Conservation (phyloP, 1,284 basidiomycete genomes). For the Leccinum solheimii region DNA sequence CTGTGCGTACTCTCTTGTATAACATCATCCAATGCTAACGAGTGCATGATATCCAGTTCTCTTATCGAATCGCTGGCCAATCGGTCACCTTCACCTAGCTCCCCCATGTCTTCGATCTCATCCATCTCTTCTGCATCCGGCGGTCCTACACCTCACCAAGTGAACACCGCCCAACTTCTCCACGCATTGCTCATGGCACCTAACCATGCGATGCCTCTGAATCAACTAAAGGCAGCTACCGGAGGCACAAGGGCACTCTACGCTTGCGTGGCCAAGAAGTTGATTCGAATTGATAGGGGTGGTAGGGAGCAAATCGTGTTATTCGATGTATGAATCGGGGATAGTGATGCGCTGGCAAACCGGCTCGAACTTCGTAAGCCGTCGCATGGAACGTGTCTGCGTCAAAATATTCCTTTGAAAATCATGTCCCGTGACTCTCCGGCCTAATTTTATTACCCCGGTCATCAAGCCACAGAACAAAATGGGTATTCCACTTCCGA, state of each 20-base stretch:
- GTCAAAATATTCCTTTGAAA: neutral
- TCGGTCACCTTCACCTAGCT: constrained; percentile 27
- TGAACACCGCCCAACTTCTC: constrained; percentile 66
- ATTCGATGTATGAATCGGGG: constrained; percentile 52
- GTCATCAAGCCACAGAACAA: neutral
- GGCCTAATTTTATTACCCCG: neutral
- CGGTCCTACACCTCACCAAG: constrained; percentile 58
- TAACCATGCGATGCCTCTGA: constrained; percentile 57
- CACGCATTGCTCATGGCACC: constrained; percentile 54
- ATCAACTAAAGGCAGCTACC: constrained; percentile 61
- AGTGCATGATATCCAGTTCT: constrained; percentile 39
- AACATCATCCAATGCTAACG: neutral
- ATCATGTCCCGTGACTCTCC: neutral
- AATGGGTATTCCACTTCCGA: neutral
- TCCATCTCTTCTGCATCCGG: constrained; percentile 34
- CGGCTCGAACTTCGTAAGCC: neutral
- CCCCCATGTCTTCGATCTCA: constrained; percentile 44
- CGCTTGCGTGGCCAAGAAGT: constrained; percentile 68
- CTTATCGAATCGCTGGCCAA: constrained; percentile 59
- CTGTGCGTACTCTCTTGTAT: constrained; percentile 46
- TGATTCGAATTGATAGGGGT: constrained; percentile 72
- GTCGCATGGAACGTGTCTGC: neutral
- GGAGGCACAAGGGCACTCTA: constrained; percentile 57
- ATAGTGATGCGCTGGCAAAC: neutral
- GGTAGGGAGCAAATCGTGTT: constrained; percentile 70